Evolutionary conservation across 805 yeast genomes (phyloP), one percentile per base, ranked within the genome.

Genomic region (Barnettozyma californica): DNA sequence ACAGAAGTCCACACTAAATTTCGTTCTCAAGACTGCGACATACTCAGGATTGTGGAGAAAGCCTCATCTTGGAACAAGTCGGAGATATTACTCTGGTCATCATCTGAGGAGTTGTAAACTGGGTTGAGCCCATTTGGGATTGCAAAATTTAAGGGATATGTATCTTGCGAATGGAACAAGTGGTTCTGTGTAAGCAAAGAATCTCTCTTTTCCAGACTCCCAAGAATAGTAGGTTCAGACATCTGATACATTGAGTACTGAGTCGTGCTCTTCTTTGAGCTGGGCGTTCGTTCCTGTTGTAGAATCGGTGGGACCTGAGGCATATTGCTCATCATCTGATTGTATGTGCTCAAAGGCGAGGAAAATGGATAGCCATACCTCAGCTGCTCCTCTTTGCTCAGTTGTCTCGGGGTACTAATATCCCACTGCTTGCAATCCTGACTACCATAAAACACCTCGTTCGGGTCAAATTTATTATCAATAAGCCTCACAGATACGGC

Each of bases 401-500:
- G 31, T 9, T 54, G 46, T 35, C 45, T 48, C n/a, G 63, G 63
- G n/a, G 46, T 38, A 21, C 60, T 46, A 38, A 58, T 59, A 1
- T 40, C 21, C 10, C 45, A 37, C 5, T 43, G 10, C 8, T 35
- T 33, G 4, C 46, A 35, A 13, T 33, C 40, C 18, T 29, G 29
- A 6, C 20, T 33, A 8, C 13, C 20, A 20, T 34, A 23, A 8
- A 31, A 6, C 4, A 16, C 13, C 1, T 34, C 39, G 34, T 36
- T 47, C 8, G 39, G 23, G n/a, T 40, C 47, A 8, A 37, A 29
- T 26, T 23, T 36, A 23, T 37, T 31, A 23, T 48, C 49, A 23
- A 44, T 16, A 5, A 25, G 31, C 0, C 43, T 44, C 18, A 53
- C 45, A 5, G 62, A 18, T 1, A 61, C 26, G 0, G 76, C 83